Base-by-base conservation (phyloP, 371 early-diverging fungal genomes). In the Homolaphlyctis polyrhiza region DNA sequence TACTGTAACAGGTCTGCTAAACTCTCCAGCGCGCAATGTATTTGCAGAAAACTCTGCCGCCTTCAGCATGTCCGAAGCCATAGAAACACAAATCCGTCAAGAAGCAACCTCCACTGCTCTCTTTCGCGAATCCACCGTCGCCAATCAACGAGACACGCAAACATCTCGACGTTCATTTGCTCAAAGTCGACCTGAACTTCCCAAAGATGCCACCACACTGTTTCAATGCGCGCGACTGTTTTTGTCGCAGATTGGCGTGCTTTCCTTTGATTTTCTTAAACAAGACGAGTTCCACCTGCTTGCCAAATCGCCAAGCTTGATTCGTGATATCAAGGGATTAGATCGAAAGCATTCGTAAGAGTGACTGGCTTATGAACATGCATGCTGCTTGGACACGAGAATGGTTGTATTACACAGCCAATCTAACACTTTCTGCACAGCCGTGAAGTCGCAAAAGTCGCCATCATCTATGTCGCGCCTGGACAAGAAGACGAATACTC, bases 381-480 rank as follows among this genome's bases (percentile, higher is more conserved):
- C n/a, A 32, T 18, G 25, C 35, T 43, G 23, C n/a, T n/a, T n/a
- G n/a, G n/a, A n/a, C n/a, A n/a, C n/a, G n/a, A n/a, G n/a, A n/a
- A n/a, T n/a, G n/a, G n/a, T n/a, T n/a, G n/a, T n/a, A n/a, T n/a
- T n/a, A n/a, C n/a, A n/a, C n/a, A n/a, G n/a, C n/a, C n/a, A n/a
- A n/a, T n/a, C 8, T 39, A 45, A 16, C 16, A 18, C 23, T 45
- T 16, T 45, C 45, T n/a, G 30, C n/a, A 4, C 60, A 70, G 66
- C 18, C 86, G 91, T 2, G 96, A 96, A 70, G 87, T 86, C 0
- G 86, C 94, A 71, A 96, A 97, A 63, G 79, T 94, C 43, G 98
- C 91, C 0, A 64, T 96, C 0, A 69, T 96, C 2, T 97, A 96
- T 74, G 95, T 97, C n/a, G 92, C 85, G 0, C 83, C 85, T 21